Evolutionary conservation across 768 basidiomycete genomes (phyloP), one percentile per base, ranked within the genome.

Genomic region (Clitopilus passeckerianus): DNA sequence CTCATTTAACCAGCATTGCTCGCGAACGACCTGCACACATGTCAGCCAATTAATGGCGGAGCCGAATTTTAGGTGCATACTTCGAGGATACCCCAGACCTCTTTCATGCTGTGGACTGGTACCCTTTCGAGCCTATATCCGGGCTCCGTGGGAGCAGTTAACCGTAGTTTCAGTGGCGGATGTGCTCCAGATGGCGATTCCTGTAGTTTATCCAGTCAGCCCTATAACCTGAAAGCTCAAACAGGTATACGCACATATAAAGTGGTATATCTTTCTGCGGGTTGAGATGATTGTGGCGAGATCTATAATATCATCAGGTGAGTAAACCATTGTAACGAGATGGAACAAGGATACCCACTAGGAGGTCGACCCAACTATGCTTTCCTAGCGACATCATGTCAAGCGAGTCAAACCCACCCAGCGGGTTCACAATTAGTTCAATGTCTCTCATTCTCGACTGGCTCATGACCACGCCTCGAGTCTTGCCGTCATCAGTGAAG

Each of bases 1-100:
- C 65, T 89, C 88, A 66, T 93, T 93, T 16, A 93, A 66, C 91
- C 91, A 93, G 65, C 87, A 89, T 71, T 93, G 91, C 61, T 93
- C 91, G 60, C 82, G 79, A 5, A 93, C 89, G 65, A 93, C 80
- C 87, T 90, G 43, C 4, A 27, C 34, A 58, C 56, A 18, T 10
- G 37, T 56, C 27, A 54, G 18, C 61, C 34, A 24, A 54, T 54
- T 24, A 41, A 43, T 41, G n/a, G 15, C 61, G 59, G 63, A 35
- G 24, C 24, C 30, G 3, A 35, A 8, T 24, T 8, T 43, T 41
- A 5, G 27, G 43, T 30, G 61, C 71, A 52, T 65, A 87, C 90
- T 75, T 93, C 90, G 18, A 93, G 69, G 52, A 93, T 81, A 1
- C 81, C 85, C 84, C 86, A 90, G 0, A 90, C 83, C 66, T 93